Evolutionary conservation across 2,329 filamentous ascomycete genomes (phyloP).

Genomic region (Didymella pinodella): DNA sequence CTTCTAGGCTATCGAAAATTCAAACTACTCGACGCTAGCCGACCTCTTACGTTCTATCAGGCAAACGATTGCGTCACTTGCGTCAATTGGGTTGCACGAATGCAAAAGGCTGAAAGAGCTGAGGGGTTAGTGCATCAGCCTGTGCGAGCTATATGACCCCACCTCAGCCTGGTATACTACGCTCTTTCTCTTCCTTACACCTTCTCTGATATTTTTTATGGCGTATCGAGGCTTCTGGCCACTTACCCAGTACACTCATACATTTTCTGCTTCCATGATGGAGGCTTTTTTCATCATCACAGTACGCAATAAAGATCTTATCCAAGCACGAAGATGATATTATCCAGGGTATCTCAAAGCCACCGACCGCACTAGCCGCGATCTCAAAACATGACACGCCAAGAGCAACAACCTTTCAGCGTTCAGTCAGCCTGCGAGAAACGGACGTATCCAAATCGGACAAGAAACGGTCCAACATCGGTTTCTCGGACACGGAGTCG

Average conservation of each 20-base stretch:
- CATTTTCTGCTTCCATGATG: too few species aligned
- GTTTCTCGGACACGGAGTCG: neutral
- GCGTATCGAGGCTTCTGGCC: too few species aligned
- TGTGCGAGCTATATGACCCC: neutral
- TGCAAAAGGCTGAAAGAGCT: neutral
- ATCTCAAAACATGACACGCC: too few species aligned
- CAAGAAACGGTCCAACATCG: neutral
- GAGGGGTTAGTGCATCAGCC: neutral
- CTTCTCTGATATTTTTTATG: too few species aligned
- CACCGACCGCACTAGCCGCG: too few species aligned
- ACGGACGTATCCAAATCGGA: neutral
- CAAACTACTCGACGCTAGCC: neutral
- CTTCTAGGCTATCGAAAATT: neutral
- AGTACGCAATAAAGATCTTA: too few species aligned
- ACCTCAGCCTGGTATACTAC: neutral
- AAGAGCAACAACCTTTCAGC: too few species aligned
- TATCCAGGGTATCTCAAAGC: neutral
- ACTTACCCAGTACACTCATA: too few species aligned
- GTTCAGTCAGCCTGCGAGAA: neutral
- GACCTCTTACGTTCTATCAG: neutral
- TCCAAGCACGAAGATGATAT: too few species aligned
- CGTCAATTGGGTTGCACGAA: neutral
- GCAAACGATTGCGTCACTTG: neutral
- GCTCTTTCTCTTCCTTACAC: too few species aligned
- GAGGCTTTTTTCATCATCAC: too few species aligned